phyloP scores from a whole-genome alignment of 371 early-diverging fungal species.

The Mortierella sp. region DNA sequence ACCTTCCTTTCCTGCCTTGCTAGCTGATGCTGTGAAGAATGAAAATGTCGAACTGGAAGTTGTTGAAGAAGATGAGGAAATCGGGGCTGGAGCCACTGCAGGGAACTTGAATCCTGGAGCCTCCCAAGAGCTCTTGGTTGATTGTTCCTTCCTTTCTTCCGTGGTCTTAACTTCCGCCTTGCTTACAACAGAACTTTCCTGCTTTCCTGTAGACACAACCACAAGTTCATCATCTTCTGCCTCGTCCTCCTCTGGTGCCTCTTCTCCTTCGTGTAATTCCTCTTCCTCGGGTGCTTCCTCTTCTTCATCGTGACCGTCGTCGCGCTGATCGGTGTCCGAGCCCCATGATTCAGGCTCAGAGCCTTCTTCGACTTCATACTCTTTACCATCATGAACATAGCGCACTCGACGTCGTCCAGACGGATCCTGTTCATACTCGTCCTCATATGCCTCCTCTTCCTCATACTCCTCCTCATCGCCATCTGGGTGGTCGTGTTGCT shows the following conservation, averaged over 20 bases:
- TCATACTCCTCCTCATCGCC: conserved; percentile 13
- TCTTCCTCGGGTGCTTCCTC: conserved; percentile 13
- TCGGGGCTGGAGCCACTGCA: conserved; percentile 5
- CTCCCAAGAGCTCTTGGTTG: conserved; percentile 23
- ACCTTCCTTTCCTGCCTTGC: conserved; percentile 8
- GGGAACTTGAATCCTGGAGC: conserved; percentile 43
- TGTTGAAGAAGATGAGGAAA: background rate
- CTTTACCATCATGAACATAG: conserved; percentile 41
- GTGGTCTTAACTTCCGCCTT: background rate
- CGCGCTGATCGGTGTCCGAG: conserved; percentile 45
- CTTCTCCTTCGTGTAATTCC: conserved; percentile 7
- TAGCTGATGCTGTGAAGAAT: conserved; percentile 16
- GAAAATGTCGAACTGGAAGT: conserved; percentile 20
- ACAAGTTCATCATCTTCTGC: conserved; percentile 6
- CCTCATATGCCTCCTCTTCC: conserved; percentile 13
- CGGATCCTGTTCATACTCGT: conserved; percentile 12
- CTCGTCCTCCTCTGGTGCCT: conserved; percentile 11
- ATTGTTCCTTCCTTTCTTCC: conserved; percentile 7
- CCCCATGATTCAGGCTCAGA: conserved; percentile 45
- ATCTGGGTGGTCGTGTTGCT: conserved; percentile 7
- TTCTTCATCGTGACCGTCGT: conserved; percentile 28
- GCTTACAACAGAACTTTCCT: background rate
- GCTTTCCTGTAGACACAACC: background rate
- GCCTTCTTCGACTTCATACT: conserved; percentile 28
- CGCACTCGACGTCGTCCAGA: conserved; percentile 1